Evolutionary conservation across 2,329 filamentous ascomycete genomes (phyloP).

Genomic region (Akanthomyces lecanii): DNA sequence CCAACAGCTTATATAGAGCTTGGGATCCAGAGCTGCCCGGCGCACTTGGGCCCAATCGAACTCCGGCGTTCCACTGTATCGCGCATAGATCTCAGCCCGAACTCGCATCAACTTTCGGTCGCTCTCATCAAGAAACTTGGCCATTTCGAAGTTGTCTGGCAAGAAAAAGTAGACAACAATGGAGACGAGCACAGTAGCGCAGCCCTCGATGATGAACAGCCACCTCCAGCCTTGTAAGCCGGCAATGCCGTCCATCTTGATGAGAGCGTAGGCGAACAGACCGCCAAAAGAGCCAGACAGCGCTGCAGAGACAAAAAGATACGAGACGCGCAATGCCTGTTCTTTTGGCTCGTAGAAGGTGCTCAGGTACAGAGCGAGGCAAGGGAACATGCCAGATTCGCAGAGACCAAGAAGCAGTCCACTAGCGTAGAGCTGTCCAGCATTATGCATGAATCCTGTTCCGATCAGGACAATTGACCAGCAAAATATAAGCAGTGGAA

Average conservation of each 20-base stretch:
- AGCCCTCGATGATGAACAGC: conserved; percentile 38
- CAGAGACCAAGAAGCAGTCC: conserved; percentile 14
- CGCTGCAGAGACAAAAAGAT: conserved; percentile 37
- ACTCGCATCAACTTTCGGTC: conserved; percentile 22
- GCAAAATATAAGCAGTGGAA: too few relatives aligned
- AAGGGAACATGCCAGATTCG: conserved; percentile 18
- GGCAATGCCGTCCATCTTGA: conserved; percentile 28
- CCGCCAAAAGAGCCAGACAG: conserved; percentile 37
- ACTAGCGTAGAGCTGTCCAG: conserved; percentile 19
- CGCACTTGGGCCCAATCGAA: conserved; percentile 21
- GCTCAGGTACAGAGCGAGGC: conserved; percentile 16
- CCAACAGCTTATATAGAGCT: conserved; percentile 30
- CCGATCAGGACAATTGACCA: conserved; percentile 21
- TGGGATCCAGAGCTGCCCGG: conserved; percentile 18
- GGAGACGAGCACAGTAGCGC: conserved; percentile 28
- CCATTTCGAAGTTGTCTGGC: not conserved
- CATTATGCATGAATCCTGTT: conserved; percentile 25
- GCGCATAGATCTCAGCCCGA: conserved; percentile 18
- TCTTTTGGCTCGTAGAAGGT: conserved; percentile 16
- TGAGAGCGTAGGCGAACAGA: conserved; percentile 36
- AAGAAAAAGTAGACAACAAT: conserved; percentile 23
- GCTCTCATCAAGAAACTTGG: conserved; percentile 18
- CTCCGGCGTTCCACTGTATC: conserved; percentile 18
- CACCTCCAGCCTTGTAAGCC: conserved; percentile 35
- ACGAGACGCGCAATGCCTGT: conserved; percentile 26